phyloP scores from a whole-genome alignment of 441 rosid species.

The Gossypium gossypioides region DNA sequence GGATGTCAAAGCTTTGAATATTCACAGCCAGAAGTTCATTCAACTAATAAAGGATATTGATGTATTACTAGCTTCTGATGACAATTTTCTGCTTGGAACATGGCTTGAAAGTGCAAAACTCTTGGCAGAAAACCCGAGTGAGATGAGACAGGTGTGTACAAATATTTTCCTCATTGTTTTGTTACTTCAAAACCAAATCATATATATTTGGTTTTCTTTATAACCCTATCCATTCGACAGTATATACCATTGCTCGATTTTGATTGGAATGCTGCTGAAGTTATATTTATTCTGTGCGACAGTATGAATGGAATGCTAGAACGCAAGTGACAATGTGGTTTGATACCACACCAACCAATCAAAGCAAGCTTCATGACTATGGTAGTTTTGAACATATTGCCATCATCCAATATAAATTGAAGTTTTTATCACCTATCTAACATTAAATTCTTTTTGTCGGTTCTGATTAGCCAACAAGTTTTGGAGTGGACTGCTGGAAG shows the following conservation, averaged over 20 bases:
- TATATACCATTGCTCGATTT: background rate
- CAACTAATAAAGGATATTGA: constrained; percentile 71
- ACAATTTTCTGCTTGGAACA: constrained; percentile 75
- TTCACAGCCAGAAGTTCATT: constrained; percentile 42
- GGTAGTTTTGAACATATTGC: constrained; percentile 30
- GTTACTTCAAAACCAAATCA: background rate
- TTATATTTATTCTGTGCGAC: constrained; percentile 2
- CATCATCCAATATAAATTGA: background rate
- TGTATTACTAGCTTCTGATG: constrained; percentile 68
- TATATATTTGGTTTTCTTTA: background rate
- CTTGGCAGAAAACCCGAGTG: constrained; percentile 46
- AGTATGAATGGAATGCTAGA: constrained; percentile 93
- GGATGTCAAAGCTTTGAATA: constrained; percentile 40
- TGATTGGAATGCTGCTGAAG: background rate
- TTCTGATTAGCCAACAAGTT: constrained; percentile 64
- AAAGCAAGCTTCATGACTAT: constrained; percentile 88
- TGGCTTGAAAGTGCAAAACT: constrained; percentile 83
- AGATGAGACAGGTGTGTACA: constrained; percentile 55
- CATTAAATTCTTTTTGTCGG: background rate
- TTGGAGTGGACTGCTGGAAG: constrained; percentile 73
- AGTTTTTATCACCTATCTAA: background rate
- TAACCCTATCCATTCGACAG: background rate
- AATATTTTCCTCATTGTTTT: background rate
- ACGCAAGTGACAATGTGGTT: constrained; percentile 97
- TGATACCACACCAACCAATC: constrained; percentile 46